A percentile compares a stretch with the other conserved stretches of the same genome.
Conservation (phyloP, 2,329 filamentous ascomycete species). For the Cladosporium sp. region DNA sequence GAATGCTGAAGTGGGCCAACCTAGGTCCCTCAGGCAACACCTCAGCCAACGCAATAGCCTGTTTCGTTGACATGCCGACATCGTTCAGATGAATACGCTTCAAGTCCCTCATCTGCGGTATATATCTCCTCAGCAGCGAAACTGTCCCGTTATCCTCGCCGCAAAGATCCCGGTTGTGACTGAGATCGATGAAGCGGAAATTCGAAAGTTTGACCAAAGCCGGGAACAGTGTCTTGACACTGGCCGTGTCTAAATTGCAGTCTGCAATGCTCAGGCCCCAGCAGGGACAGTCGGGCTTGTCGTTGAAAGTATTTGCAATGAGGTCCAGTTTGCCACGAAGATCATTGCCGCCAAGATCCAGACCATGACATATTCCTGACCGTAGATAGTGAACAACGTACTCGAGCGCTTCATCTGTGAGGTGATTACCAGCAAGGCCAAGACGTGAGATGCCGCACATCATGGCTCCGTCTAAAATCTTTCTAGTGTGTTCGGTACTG, state of each 20-base stretch:
- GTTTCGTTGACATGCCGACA: constrained; percentile 79
- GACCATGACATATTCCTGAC: constrained; percentile 76
- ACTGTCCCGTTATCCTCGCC: constrained; percentile 47
- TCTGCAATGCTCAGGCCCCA: constrained; percentile 85
- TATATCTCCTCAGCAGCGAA: constrained; percentile 71
- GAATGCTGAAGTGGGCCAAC: constrained; percentile 81
- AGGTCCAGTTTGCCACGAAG: constrained; percentile 49
- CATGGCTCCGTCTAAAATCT: constrained; percentile 78
- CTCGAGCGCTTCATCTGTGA: constrained; percentile 71
- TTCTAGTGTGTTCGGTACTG: constrained; percentile 68
- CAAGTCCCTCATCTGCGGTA: constrained; percentile 74
- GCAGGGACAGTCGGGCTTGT: constrained; percentile 53
- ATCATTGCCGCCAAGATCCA: constrained; percentile 88
- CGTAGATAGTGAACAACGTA: constrained; percentile 76
- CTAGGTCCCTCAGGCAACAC: constrained; percentile 79
- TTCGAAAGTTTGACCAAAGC: constrained; percentile 67
- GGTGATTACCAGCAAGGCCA: constrained; percentile 77
- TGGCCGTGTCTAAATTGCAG: constrained; percentile 74
- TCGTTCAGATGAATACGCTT: constrained; percentile 86
- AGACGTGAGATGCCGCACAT: constrained; percentile 75
- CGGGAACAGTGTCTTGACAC: constrained; percentile 74
- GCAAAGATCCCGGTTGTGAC: constrained; percentile 77
- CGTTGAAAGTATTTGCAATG: constrained; percentile 53
- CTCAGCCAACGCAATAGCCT: constrained; percentile 88
- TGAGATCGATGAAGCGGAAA: constrained; percentile 88